Evolutionary conservation across 495 filamentous ascomycete genomes (phyloP).

Genomic region (Penicillium antarcticum): DNA sequence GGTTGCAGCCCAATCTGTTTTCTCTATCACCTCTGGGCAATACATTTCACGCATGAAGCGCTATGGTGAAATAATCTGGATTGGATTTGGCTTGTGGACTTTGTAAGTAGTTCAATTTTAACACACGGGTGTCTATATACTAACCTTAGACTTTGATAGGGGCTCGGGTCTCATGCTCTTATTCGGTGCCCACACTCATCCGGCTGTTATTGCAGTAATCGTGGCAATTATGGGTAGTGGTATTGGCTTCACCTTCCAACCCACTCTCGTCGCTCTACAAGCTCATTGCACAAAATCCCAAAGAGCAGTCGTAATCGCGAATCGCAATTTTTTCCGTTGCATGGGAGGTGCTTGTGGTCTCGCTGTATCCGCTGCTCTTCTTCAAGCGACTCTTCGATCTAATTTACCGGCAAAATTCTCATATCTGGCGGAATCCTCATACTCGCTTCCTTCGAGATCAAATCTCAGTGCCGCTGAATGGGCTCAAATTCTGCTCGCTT

Average conservation of each 20-base stretch:
- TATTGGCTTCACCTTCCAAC: slow-evolving; percentile 58
- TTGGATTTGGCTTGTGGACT: slow-evolving; percentile 52
- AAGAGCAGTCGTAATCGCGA: slow-evolving; percentile 57
- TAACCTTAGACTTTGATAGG: slow-evolving; percentile 12
- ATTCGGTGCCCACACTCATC: slow-evolving; percentile 44
- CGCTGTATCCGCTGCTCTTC: slow-evolving; percentile 55
- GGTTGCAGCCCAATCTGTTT: slow-evolving; percentile 48
- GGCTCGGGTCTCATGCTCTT: slow-evolving; percentile 52
- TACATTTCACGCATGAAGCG: slow-evolving; percentile 55
- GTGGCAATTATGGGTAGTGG: slow-evolving; percentile 53
- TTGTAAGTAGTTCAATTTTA: slow-evolving; percentile 31
- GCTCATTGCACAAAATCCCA: slow-evolving; percentile 57
- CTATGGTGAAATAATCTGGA: slow-evolving; percentile 57
- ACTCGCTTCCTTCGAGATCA: slow-evolving; percentile 34
- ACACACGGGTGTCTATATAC: background rate
- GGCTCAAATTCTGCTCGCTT: slow-evolving; percentile 44
- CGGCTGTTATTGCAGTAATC: slow-evolving; percentile 50
- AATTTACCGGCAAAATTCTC: slow-evolving; percentile 41
- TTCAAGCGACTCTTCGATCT: slow-evolving; percentile 48
- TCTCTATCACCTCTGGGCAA: slow-evolving; percentile 52
- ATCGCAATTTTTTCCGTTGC: slow-evolving; percentile 62
- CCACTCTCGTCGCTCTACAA: slow-evolving; percentile 60
- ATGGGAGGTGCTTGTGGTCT: slow-evolving; percentile 59
- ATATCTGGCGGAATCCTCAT: slow-evolving; percentile 39
- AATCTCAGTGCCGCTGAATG: slow-evolving; percentile 34